Percentiles rank a stretch among this genome's conserved stretches.
These are phyloP conservation scores for Carex cristatella DNA, from an alignment of 176 grass and related monocot species.

Conservation along the genomic window DNA sequence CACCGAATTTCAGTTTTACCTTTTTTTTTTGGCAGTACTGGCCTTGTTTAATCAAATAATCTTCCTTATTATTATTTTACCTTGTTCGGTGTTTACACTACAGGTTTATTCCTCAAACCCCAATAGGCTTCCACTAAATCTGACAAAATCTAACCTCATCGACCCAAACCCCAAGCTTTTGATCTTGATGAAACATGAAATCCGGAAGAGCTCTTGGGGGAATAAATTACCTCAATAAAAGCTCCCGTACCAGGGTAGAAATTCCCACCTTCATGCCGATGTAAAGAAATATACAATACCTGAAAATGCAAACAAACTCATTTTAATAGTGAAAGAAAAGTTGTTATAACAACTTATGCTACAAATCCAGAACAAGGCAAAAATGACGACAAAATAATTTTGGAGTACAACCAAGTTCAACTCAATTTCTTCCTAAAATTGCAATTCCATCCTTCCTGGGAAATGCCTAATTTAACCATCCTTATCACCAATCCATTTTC, in stretches of 20 bases:
- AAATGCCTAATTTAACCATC: background rate
- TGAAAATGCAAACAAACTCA: conserved; percentile 18
- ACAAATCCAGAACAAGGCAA: background rate
- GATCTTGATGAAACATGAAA: background rate
- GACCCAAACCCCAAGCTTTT: background rate
- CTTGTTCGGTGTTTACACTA: background rate
- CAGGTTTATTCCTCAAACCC: background rate
- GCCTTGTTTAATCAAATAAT: background rate
- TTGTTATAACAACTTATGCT: background rate
- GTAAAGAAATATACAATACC: conserved; percentile 94
- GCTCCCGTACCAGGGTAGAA: conserved; percentile 98
- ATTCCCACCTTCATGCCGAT: conserved; percentile 86
- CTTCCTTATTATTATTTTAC: background rate
- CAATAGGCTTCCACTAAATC: background rate
- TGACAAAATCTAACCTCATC: background rate
- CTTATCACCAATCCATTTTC: background rate
- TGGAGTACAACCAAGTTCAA: background rate
- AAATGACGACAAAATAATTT: background rate
- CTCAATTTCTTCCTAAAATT: background rate
- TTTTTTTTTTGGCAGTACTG: background rate
- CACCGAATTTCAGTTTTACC: background rate
- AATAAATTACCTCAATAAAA: conserved; percentile 63
- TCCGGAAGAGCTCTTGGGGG: background rate
- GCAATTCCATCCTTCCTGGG: background rate
- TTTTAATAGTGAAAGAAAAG: conserved; percentile 12